Percentiles rank a stretch among this genome's conserved stretches.
These are phyloP conservation scores for Rhypophila decipiens DNA, from an alignment of 495 filamentous ascomycete species.

Conservation along the genomic window DNA sequence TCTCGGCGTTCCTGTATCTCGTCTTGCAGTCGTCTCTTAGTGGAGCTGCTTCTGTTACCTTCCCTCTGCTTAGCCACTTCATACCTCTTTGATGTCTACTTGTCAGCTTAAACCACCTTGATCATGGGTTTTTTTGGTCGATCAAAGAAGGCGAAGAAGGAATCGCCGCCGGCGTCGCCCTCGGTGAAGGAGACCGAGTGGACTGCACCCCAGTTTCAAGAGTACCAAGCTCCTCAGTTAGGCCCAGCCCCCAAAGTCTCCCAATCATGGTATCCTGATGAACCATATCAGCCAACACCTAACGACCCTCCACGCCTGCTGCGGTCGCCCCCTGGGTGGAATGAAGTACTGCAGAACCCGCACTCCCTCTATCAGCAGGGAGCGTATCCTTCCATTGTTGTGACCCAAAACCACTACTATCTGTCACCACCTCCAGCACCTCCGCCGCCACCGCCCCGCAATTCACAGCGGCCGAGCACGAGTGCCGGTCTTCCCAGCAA, in stretches of 20 bases:
- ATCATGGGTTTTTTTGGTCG: constrained; percentile 41
- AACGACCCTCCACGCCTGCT: constrained; percentile 30
- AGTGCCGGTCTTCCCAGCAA: constrained; percentile 23
- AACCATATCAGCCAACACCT: constrained; percentile 15
- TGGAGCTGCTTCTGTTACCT: background rate
- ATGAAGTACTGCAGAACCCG: constrained; percentile 6
- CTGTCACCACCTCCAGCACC: constrained; percentile 23
- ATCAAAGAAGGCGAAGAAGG: constrained; percentile 37
- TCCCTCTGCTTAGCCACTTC: background rate
- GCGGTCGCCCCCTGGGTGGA: constrained; percentile 30
- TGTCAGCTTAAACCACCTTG: background rate
- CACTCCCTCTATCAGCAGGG: constrained; percentile 19
- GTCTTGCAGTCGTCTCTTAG: background rate
- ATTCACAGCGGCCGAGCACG: constrained; percentile 9
- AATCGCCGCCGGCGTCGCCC: constrained; percentile 13
- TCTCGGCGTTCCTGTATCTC: background rate
- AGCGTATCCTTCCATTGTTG: constrained; percentile 33
- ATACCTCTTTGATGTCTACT: constrained; percentile 6
- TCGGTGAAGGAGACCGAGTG: constrained; percentile 10
- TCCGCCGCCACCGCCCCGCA: constrained; percentile 9
- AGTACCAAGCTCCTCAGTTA: constrained; percentile 7
- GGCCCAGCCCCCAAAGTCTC: constrained; percentile 2
- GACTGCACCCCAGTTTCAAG: constrained; percentile 4
- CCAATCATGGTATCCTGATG: constrained; percentile 18
- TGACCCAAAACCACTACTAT: constrained; percentile 46